A percentile compares a stretch with the other conserved stretches of the same genome.
phyloP scores from a whole-genome alignment of 179 eudicot genomes.

The Sideroxylon spinosum region DNA sequence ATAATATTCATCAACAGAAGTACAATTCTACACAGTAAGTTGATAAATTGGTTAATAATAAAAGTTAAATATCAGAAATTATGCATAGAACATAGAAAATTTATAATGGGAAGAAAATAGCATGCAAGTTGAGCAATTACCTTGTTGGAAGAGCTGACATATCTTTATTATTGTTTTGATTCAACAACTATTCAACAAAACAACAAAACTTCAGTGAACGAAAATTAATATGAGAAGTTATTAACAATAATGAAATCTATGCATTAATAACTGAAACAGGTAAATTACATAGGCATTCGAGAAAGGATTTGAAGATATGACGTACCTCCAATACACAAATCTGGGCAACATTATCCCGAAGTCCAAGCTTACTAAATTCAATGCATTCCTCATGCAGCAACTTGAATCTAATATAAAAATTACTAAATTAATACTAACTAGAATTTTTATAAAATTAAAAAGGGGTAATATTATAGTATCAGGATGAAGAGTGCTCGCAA shows the following conservation, averaged over 20 bases:
- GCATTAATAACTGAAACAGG: not conserved
- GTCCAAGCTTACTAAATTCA: constrained; percentile 78
- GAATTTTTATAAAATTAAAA: not conserved
- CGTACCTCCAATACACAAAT: constrained; percentile 92
- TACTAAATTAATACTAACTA: constrained; percentile 6
- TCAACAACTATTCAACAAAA: constrained; percentile 44
- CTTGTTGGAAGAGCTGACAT: constrained; percentile 34
- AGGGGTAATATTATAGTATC: constrained; percentile 2
- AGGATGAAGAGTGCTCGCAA: not conserved
- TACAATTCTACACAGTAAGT: not conserved
- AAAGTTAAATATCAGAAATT: not conserved
- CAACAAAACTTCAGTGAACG: constrained; percentile 1
- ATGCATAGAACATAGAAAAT: not conserved
- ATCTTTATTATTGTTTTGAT: constrained; percentile 25
- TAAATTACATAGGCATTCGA: not conserved
- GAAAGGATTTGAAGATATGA: constrained; percentile 11
- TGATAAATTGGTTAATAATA: not conserved
- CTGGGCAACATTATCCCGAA: constrained; percentile 97
- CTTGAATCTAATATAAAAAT: constrained; percentile 58
- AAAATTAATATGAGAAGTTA: constrained; percentile 11
- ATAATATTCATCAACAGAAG: not conserved
- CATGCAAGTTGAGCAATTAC: constrained; percentile 27
- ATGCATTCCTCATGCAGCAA: constrained; percentile 75
- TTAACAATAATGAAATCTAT: not conserved
- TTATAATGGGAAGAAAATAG: not conserved